Evolutionary conservation across 495 filamentous ascomycete species (phyloP), one percentile per base, ranked within the genome.

Genomic region (Aspergillus diversus): DNA sequence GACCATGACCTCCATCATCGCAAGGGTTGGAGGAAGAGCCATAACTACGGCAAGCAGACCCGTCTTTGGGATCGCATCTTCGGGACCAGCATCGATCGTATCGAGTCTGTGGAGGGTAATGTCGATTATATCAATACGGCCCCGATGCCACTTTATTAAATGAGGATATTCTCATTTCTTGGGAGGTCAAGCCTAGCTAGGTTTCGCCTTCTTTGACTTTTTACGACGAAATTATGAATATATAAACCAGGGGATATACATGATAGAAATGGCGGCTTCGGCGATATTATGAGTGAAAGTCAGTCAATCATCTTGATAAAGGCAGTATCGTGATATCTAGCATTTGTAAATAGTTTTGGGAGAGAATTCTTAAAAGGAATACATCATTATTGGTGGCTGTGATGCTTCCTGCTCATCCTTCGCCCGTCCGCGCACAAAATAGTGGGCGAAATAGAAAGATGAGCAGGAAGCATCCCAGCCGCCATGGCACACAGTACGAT

Each of bases 41-140:
- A 80, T 55, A 80, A 80, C 39, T 80, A 80, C 64, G 77, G 77
- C 5, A 80, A 80, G 63, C 77, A 80, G 70, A 78, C 75, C 0
- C 63, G 77, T 7, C 66, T 80, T 21, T 80, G 77, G 77, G 77
- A 80, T 62, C 67, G 69, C 13, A 64, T 80, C 21, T 80, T 78
- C 63, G 77, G 77, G 1, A 80, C 77, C 34, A 74, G 70, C 42
- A 64, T 58, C 32, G 74, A 76, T 43, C 63, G 77, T 15, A 73
- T 80, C 37, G 77, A 80, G 64, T 71, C 71, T 6, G 61, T 55
- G 12, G 53, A 53, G 13, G 62, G 60, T 16, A 78, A 80, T 65
- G 57, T 80, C n/a, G 75, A 80, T 64, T 80, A 77, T 68, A 66
- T 60, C 9, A 74, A 76, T 57, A 66, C 67, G 11, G 74, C 54